Conservation (phyloP, 805 yeast genomes). For the Lipomyces japonicus region DNA sequence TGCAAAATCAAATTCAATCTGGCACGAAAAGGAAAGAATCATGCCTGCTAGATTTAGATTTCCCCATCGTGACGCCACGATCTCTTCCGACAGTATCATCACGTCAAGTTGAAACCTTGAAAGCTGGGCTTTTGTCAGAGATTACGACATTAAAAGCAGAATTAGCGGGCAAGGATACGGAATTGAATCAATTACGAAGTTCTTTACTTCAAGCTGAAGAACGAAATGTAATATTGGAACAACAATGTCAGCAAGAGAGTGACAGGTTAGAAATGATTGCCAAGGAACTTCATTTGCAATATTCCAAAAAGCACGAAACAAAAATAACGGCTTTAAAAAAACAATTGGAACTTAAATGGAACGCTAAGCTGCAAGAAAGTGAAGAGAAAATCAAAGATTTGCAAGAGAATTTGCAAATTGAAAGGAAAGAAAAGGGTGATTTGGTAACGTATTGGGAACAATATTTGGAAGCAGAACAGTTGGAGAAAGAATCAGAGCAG, state of each 20-base stretch:
- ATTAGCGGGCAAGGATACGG: constrained; percentile 10
- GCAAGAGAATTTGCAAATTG: constrained; percentile 9
- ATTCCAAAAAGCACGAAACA: constrained; percentile 22
- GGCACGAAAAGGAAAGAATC: too few species aligned
- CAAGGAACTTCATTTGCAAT: constrained; percentile 22
- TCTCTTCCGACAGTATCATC: constrained; percentile 10
- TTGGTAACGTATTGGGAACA: constrained; percentile 25
- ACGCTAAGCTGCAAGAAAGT: constrained; percentile 2
- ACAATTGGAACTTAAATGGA: constrained; percentile 20
- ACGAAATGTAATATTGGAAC: constrained; percentile 10
- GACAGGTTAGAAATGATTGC: constrained; percentile 24
- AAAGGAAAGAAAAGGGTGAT: constrained; percentile 24
- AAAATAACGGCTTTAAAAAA: constrained; percentile 21
- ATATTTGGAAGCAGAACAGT: constrained; percentile 20
- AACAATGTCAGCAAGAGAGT: constrained; percentile 7
- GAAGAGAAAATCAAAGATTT: constrained; percentile 8
- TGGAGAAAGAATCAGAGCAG: constrained; percentile 2
- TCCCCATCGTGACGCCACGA: constrained; percentile 12
- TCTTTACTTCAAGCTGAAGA: constrained; percentile 14
- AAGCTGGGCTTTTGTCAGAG: constrained; percentile 12
- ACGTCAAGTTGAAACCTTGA: constrained; percentile 13
- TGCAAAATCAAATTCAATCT: too few species aligned
- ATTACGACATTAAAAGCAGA: constrained; percentile 8
- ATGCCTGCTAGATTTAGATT: constrained; percentile 6
- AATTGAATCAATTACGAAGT: constrained; percentile 5